These are phyloP conservation scores for Lophium mytilinum DNA, from an alignment of 495 filamentous ascomycete genomes.

Conservation along the genomic window DNA sequence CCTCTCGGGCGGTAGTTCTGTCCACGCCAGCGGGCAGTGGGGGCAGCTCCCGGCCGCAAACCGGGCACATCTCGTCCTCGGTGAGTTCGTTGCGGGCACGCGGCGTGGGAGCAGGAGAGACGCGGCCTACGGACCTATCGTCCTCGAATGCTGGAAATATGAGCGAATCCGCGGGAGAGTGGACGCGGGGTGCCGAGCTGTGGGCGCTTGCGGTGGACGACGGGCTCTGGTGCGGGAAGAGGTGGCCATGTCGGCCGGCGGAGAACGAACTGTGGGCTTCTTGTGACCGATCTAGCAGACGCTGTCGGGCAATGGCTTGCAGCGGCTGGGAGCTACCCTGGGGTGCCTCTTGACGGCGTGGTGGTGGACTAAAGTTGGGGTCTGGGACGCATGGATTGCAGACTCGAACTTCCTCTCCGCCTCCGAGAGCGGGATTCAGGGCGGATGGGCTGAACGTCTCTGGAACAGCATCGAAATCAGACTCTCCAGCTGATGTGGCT, in stretches of 20 bases:
- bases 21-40: constrained; percentile 53
- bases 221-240: background rate
- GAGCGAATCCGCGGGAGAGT: background rate
- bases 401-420: constrained; percentile 79
- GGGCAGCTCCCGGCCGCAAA: constrained; percentile 73
- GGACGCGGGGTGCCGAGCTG: constrained; percentile 3
- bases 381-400: constrained; percentile 95
- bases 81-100: constrained; percentile 41
- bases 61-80: constrained; percentile 75
- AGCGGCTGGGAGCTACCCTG: background rate
- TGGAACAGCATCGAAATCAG: constrained; percentile 2
- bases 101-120: background rate
- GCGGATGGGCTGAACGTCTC: constrained; percentile 3
- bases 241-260: background rate
- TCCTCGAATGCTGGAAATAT: background rate
- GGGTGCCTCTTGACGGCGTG: background rate
- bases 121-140: background rate
- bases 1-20: constrained; percentile 48
- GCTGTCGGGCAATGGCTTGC: background rate
- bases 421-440: constrained; percentile 51
- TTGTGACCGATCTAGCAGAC: no score
- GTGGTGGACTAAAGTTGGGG: constrained; percentile 64
- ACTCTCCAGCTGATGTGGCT: constrained; percentile 37
- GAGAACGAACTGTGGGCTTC: no score
- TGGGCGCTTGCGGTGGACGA: constrained; percentile 2